Base-by-base conservation (phyloP, 179 eudicot species). In the Patellifolia procumbens region DNA sequence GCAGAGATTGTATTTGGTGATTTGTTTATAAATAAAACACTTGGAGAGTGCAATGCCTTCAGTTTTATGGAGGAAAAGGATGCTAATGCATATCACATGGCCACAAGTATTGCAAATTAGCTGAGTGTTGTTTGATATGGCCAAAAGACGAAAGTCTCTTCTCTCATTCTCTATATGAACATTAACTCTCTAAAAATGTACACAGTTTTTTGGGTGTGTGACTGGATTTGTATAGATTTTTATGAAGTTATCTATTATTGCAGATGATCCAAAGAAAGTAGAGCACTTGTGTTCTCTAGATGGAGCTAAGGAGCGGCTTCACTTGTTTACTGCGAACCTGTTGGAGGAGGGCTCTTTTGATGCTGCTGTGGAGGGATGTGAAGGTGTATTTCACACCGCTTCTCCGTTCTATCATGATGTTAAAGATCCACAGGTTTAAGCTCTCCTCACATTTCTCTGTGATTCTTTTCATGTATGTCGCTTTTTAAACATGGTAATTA, bases 291-390 rank as follows among this genome's bases (percentile, higher is more conserved):
- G 35, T 37, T 72, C 86, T 28, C 80, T 83, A 66, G 82, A 83
- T 62, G 86, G 86, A 71, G 86, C 86, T 11, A 65, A 72, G 71
- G 86, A 83, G 64, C 80, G 84, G 60, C 80, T 83, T 75, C 86
- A 84, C 55, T 72, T 84, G 68, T 24, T 78, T 28, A 60, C 79
- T 66, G 86, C 84, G 32, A 74, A 84, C 34, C 79, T 84, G 45
- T 53, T 83, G 66, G 84, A 80, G 61, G 81, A 80, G 62, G 86
- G 86, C 39, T 65, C 81, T 35, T 83, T 84, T 68, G 82, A 84
- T 75, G 58, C 82, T 69, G 75, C 78, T 59, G 82, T 84, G 20
- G 80, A 81, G 64, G 86, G 84, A 17, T 84, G 86, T 64, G 81
- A 78, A 66, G 84, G 82, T 72, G 86, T 84, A 78, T 83, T 81